phyloP scores from a whole-genome alignment of 2,329 filamentous ascomycete species.

The Pseudogymnoascus sp. region DNA sequence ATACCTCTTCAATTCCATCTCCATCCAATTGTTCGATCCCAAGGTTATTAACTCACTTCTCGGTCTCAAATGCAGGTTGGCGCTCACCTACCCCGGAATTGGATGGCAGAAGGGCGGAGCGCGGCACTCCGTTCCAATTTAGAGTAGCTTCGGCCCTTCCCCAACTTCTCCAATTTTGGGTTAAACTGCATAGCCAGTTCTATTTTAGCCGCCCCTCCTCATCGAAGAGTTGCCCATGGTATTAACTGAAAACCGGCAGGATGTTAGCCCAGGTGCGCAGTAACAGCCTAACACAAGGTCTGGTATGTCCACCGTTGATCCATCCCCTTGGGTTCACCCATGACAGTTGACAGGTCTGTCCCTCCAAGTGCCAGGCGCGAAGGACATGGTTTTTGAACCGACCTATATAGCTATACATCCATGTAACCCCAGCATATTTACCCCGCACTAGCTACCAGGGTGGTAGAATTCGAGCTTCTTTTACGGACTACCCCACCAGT shows the following conservation, averaged over 20 bases:
- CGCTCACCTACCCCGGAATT: not conserved
- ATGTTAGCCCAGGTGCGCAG: not conserved
- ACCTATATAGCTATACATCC: not conserved
- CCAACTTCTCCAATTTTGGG: not conserved
- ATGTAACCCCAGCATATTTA: not conserved
- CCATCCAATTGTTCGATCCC: not conserved
- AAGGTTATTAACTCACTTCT: not conserved
- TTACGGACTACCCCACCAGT: not conserved
- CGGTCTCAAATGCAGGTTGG: not conserved
- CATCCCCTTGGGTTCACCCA: not conserved
- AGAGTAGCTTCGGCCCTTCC: not conserved
- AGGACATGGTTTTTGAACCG: not conserved
- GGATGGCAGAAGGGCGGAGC: not conserved
- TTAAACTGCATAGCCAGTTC: not conserved
- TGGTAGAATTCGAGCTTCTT: not conserved
- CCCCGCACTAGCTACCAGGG: not conserved
- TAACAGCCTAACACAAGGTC: not conserved
- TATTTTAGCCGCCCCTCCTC: not conserved
- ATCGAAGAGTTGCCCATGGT: not conserved
- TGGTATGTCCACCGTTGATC: not conserved
- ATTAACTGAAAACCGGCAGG: not conserved
- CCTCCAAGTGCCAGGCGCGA: not conserved
- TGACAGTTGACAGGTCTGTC: not conserved
- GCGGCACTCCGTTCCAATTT: not conserved
- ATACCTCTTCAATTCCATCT: not conserved